These are phyloP conservation scores for Eucalyptus sideroxylon DNA, from an alignment of 345 rosid genomes.

Conservation along the genomic window DNA sequence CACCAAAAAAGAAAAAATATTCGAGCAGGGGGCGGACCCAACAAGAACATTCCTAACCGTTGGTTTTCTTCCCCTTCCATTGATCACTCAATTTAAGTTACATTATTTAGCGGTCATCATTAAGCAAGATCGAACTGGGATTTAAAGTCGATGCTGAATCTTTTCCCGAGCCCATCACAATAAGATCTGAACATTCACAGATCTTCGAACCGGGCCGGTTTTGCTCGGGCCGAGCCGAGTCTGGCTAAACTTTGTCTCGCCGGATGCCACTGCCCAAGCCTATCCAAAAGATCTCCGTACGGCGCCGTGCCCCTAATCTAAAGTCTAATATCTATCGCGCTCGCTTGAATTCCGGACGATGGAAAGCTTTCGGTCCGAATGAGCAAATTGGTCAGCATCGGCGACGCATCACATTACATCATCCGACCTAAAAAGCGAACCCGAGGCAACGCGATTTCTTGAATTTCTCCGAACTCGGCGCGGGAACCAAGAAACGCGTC, in stretches of 20 bases:
- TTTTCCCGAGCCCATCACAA: not conserved
- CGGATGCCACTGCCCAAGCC: not conserved
- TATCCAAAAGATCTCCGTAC: not conserved
- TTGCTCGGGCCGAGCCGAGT: not conserved
- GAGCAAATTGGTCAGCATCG: not conserved
- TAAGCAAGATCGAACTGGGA: too few relatives aligned
- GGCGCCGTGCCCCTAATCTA: not conserved
- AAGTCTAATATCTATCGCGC: accelerated
- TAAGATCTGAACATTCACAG: accelerated
- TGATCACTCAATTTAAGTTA: too few relatives aligned
- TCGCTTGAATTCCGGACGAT: not conserved
- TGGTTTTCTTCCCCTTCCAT: not conserved
- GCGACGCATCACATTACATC: not conserved
- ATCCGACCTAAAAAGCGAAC: not conserved
- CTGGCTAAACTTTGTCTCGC: not conserved
- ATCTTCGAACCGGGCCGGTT: not conserved
- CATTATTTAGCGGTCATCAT: too few relatives aligned
- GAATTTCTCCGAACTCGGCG: not conserved
- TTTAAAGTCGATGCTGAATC: not conserved
- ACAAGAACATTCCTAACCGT: not conserved
- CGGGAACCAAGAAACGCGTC: not conserved
- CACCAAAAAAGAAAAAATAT: too few relatives aligned
- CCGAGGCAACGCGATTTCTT: not conserved
- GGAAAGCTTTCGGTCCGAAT: not conserved
- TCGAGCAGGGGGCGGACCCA: not conserved